Percentiles rank a stretch among this genome's conserved stretches.
phyloP scores from a whole-genome alignment of 2,329 filamentous ascomycete genomes.

The Eutypa lata region DNA sequence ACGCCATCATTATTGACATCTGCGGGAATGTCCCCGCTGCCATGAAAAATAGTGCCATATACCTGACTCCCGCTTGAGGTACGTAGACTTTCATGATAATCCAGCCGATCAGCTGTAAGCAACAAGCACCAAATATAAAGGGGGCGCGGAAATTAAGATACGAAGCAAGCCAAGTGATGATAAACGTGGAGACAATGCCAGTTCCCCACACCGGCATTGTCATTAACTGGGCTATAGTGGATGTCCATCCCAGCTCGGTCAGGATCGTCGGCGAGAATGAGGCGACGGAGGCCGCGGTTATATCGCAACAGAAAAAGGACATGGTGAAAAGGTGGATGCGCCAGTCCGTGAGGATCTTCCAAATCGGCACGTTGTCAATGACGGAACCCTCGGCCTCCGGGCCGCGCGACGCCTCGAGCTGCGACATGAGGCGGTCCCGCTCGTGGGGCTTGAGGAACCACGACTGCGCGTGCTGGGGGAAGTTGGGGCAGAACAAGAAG shows the following conservation, averaged over 20 bases:
- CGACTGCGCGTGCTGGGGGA: slow-evolving; percentile 22
- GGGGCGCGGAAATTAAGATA: slow-evolving; percentile 18
- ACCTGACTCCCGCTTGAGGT: slow-evolving; percentile 19
- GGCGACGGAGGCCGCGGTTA: slow-evolving; percentile 24
- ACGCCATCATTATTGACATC: slow-evolving; percentile 30
- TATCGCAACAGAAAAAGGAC: slow-evolving; percentile 28
- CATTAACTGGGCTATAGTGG: slow-evolving; percentile 24
- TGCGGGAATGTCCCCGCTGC: slow-evolving; percentile 26
- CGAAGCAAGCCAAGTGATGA: slow-evolving; percentile 19
- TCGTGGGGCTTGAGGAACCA: slow-evolving; percentile 24
- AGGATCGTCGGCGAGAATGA: slow-evolving; percentile 25
- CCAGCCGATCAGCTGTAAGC: slow-evolving; percentile 25
- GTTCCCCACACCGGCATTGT: slow-evolving; percentile 26
- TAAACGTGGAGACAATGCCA: slow-evolving; percentile 22
- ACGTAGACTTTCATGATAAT: slow-evolving; percentile 24
- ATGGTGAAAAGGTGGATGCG: slow-evolving; percentile 26
- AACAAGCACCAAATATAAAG: slow-evolving; percentile 21
- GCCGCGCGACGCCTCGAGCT: slow-evolving; percentile 23
- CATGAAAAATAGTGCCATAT: slow-evolving; percentile 27
- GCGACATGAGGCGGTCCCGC: slow-evolving; percentile 17
- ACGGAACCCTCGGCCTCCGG: slow-evolving; percentile 19
- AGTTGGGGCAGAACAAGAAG: slow-evolving; percentile 22
- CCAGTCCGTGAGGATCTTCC: slow-evolving; percentile 25
- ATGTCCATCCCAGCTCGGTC: slow-evolving; percentile 21
- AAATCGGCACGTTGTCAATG: slow-evolving; percentile 19